phyloP scores from a whole-genome alignment of 495 filamentous ascomycete species.

The Penicillium antarcticum region DNA sequence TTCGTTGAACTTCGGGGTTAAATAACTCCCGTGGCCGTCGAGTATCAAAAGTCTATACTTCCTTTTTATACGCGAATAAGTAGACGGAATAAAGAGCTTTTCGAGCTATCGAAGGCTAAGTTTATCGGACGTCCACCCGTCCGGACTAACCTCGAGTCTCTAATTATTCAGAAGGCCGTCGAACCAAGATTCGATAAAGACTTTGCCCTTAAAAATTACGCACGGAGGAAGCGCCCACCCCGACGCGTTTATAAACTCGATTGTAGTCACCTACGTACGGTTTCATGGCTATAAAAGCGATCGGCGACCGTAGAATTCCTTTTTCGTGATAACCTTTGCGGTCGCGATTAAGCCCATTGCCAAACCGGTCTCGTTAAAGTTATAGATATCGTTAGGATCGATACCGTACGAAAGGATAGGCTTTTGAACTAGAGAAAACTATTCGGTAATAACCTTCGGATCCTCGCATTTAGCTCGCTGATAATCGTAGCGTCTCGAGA shows the following conservation, averaged over 20 bases:
- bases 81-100: background rate
- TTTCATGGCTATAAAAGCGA: conserved; percentile 1
- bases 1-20: background rate
- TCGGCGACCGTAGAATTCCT: background rate
- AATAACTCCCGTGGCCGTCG: background rate
- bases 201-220: conserved; percentile 7
- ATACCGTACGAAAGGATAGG: background rate
- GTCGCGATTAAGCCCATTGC: conserved; percentile 1
- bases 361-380: conserved; percentile 7
- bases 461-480: background rate
- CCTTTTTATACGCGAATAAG: background rate
- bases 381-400: background rate
- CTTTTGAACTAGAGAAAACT: background rate
- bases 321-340: background rate
- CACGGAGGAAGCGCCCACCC: background rate
- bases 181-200: background rate
- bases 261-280: background rate
- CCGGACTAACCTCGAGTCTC: background rate
- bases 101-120: background rate
- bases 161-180: background rate
- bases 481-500: conserved; percentile 3
- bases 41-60: background rate
- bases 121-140: background rate
- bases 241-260: background rate
- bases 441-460: background rate